A percentile compares a stretch with the other conserved stretches of the same genome.
Conservation (phyloP, 1,284 basidiomycete species). For the Moesziomyces antarcticus region DNA sequence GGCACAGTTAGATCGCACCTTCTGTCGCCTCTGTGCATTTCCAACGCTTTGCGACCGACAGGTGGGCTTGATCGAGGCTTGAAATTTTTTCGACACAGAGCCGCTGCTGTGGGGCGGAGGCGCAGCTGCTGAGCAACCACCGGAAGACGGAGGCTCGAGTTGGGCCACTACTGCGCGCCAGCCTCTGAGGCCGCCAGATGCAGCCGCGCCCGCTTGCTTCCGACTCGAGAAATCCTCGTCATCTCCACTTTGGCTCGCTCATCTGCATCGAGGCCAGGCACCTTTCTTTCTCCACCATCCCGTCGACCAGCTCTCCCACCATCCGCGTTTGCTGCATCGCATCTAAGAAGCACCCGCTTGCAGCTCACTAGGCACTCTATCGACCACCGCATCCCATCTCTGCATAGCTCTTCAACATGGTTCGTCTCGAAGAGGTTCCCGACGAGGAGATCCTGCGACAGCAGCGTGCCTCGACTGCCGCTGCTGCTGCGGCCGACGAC, state of each 20-base stretch:
- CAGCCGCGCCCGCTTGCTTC: slow-evolving; percentile 15
- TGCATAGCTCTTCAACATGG: slow-evolving; percentile 22
- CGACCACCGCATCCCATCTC: neutral
- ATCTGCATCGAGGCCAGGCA: neutral
- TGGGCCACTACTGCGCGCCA: too few relatives aligned
- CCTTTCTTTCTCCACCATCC: slow-evolving; percentile 1
- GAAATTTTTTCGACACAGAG: slow-evolving; percentile 8
- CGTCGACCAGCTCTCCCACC: neutral
- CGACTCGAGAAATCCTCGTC: slow-evolving; percentile 18
- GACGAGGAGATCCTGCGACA: slow-evolving; percentile 53
- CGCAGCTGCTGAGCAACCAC: neutral
- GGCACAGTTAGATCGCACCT: neutral
- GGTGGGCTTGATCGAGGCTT: neutral
- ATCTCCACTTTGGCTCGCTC: slow-evolving; percentile 26
- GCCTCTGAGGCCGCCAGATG: neutral
- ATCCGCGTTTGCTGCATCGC: neutral
- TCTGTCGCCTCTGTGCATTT: neutral
- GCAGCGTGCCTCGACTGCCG: slow-evolving; percentile 33
- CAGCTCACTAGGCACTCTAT: neutral
- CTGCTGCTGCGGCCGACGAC: slow-evolving; percentile 33
- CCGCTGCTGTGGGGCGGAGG: neutral
- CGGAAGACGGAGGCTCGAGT: neutral
- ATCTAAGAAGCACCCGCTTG: neutral
- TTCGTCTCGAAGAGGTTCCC: slow-evolving; percentile 51
- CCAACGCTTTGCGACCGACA: neutral